Conservation (phyloP, 1,139 yeast species). For the Protomyces lactucae-debilis region DNA sequence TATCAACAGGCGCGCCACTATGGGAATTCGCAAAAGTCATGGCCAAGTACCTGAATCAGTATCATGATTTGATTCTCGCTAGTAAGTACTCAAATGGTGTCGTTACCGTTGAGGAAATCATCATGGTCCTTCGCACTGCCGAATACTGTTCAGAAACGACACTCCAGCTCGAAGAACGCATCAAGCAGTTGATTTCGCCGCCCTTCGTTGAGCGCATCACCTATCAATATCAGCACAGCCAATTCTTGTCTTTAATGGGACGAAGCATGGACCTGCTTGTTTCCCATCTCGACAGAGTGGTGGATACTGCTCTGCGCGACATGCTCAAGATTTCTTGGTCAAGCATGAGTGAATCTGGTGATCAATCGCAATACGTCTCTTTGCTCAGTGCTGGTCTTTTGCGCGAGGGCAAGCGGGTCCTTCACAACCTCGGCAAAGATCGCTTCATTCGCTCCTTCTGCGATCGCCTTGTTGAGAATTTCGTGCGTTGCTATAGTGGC, state of each 20-base stretch:
- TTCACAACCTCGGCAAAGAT: conserved; percentile 63
- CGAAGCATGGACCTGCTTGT: conserved; percentile 56
- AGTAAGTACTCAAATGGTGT: conserved; percentile 52
- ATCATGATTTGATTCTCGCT: conserved; percentile 56
- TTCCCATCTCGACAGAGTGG: conserved; percentile 55
- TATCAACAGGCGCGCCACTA: conserved; percentile 66
- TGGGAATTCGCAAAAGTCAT: conserved; percentile 56
- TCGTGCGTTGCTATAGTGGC: conserved; percentile 54
- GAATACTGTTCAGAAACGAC: conserved; percentile 80
- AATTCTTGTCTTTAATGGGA: conserved; percentile 56
- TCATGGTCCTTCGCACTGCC: conserved; percentile 77
- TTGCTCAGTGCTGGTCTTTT: conserved; percentile 30
- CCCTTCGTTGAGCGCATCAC: conserved; percentile 42
- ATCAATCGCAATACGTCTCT: conserved; percentile 48
- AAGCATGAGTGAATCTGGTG: conserved; percentile 56
- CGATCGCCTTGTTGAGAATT: conserved; percentile 67
- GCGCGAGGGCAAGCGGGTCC: conserved; percentile 42
- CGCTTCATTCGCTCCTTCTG: conserved; percentile 67
- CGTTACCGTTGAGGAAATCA: conserved; percentile 50
- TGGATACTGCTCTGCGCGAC: conserved; percentile 76
- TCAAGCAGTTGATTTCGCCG: conserved; percentile 49
- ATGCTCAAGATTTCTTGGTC: conserved; percentile 78
- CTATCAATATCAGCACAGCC: conserved; percentile 55
- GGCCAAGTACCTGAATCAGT: conserved; percentile 61
- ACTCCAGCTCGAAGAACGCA: conserved; percentile 65